Conservation (phyloP, 352 stramenopile genomes). For the Peronosclerospora sorghi region DNA sequence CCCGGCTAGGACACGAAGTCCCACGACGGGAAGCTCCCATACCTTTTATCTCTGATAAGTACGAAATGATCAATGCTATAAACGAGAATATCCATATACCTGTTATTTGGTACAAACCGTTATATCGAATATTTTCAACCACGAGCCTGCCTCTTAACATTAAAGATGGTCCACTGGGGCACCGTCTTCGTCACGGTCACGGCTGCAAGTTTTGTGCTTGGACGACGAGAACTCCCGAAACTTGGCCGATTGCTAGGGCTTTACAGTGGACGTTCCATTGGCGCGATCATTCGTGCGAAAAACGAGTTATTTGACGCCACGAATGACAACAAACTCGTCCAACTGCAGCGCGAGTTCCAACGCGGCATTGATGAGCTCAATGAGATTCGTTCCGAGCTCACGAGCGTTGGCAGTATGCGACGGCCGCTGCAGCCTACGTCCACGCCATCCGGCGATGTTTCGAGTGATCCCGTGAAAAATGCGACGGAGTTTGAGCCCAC, state of each 20-base stretch:
- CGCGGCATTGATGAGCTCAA: slow-evolving; percentile 71
- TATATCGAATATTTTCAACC: no score
- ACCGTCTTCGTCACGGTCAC: slow-evolving; percentile 59
- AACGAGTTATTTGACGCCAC: slow-evolving; percentile 80
- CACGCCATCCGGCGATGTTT: not conserved
- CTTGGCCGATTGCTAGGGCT: slow-evolving; percentile 44
- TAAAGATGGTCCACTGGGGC: slow-evolving; percentile 65
- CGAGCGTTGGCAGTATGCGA: slow-evolving; percentile 53
- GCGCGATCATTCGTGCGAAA: slow-evolving; percentile 64
- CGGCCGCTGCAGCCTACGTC: slow-evolving; percentile 37
- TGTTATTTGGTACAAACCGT: no score
- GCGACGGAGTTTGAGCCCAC: not conserved
- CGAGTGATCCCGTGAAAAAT: slow-evolving; percentile 5
- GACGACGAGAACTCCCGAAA: slow-evolving; percentile 60
- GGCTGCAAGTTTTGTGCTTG: slow-evolving; percentile 51
- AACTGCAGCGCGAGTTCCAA: slow-evolving; percentile 71
- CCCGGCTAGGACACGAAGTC: no score
- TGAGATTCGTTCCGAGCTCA: slow-evolving; percentile 65
- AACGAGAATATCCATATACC: no score
- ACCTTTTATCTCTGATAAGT: no score
- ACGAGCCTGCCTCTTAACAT: no score
- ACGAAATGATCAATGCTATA: no score
- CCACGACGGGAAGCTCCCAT: no score
- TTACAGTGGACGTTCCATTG: slow-evolving; percentile 51
- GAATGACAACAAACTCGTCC: slow-evolving; percentile 68